These are phyloP conservation scores for Stachybotrys echinatus DNA, from an alignment of 2,329 filamentous ascomycete species.

Conservation along the genomic window DNA sequence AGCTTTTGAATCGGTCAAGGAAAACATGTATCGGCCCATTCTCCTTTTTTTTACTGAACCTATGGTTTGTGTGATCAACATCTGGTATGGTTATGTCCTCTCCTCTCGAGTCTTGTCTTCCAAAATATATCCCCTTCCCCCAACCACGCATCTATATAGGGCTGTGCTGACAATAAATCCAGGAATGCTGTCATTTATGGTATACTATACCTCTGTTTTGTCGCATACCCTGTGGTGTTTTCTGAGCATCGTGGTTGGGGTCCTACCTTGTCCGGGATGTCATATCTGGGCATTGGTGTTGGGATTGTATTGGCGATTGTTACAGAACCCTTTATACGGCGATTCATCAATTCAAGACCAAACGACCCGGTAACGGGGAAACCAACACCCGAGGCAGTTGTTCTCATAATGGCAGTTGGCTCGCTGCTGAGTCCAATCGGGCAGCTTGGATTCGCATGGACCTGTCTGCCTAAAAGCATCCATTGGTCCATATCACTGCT, in stretches of 20 bases:
- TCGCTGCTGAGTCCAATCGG: conserved; percentile 67
- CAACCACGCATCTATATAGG: background rate
- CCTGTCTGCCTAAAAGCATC: conserved; percentile 64
- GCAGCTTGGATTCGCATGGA: conserved; percentile 82
- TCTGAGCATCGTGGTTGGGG: conserved; percentile 67
- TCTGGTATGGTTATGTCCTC: background rate
- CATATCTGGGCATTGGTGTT: conserved; percentile 59
- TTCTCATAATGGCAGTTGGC: conserved; percentile 68
- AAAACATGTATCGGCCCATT: conserved; percentile 70
- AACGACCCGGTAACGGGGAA: conserved; percentile 67
- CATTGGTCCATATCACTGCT: conserved; percentile 72
- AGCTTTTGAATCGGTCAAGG: conserved; percentile 58
- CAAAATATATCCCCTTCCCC: background rate
- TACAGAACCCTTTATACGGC: conserved; percentile 63
- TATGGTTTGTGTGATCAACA: conserved; percentile 57
- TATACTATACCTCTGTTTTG: conserved; percentile 79
- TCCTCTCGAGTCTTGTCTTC: background rate
- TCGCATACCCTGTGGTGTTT: conserved; percentile 81
- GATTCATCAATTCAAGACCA: conserved; percentile 67
- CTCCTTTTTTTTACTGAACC: conserved; percentile 70
- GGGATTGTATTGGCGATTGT: conserved; percentile 54
- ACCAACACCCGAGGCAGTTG: conserved; percentile 69
- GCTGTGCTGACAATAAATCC: background rate
- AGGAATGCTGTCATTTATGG: conserved; percentile 73
- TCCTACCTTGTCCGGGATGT: conserved; percentile 64